Base-by-base conservation (phyloP, 352 stramenopile species). In the Bremia lactucae region DNA sequence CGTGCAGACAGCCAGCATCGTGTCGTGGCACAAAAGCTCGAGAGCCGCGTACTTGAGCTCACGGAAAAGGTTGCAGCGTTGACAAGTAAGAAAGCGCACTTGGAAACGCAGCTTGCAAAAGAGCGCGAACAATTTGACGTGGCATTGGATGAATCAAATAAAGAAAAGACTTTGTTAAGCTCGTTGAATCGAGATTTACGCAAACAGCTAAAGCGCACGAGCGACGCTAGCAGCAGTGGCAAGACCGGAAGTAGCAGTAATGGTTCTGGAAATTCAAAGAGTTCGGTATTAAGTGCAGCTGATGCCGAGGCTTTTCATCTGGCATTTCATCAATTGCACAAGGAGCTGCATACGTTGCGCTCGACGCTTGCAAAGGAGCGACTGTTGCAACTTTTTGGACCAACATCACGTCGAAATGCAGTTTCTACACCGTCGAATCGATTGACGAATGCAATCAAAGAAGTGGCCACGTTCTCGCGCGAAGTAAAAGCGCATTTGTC, bases 71-170 rank as follows among this genome's bases (percentile, higher is more conserved):
- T 75, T 0, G 48, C 29, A 8, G 37, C 64, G 21, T 49, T 51
- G 14, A 59, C 46, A 0, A 59, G 35, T 9, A 69, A 83, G 35
- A 84, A 75, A 37, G 34, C 46, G 0, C 62, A 72, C n/a, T 36
- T 91, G 13, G 59, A 76, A 21, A 38, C 49, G 7, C 76, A 88
- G 44, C 59, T 91, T 7, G 47, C 65, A 3, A 72, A 71, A 31
- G 76, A 88, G 45, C 65, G 75, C 13, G 70, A 79, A n/a, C 76
- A 92, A 36, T 92, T 85, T 36, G 65, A 80, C 13, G 41, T 68
- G 35, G 59, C 76, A 16, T 49, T 92, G 7, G 76, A 87, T 31
- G 79, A 89, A 45, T 85, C 66, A 8, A 80, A 89, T 49, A 92
- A 92, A 53, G 76, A 92, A 35, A 87, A 86, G 39, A 65, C 69